phyloP scores from a whole-genome alignment of 495 filamentous ascomycete genomes.

The Penicillium verhagenii region DNA sequence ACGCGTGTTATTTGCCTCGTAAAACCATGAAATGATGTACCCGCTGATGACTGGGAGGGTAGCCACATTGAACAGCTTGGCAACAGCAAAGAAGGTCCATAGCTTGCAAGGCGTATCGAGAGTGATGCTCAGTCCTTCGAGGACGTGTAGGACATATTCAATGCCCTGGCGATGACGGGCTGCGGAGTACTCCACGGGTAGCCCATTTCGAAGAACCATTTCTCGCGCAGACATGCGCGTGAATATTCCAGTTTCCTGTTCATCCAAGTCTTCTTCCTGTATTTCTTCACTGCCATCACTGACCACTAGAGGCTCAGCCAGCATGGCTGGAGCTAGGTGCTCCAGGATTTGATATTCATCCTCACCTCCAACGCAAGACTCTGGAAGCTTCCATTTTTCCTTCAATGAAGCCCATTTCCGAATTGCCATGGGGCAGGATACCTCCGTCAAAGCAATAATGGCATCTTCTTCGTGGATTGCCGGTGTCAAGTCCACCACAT shows the following conservation, averaged over 20 bases:
- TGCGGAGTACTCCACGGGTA: conserved; percentile 56
- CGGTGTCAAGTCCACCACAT: conserved; percentile 62
- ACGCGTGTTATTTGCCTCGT: conserved; percentile 35
- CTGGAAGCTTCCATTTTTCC: conserved; percentile 48
- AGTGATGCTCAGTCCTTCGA: conserved; percentile 47
- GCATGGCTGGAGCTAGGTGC: background rate
- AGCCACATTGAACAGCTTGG: conserved; percentile 55
- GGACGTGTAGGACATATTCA: conserved; percentile 53
- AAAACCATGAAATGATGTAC: conserved; percentile 49
- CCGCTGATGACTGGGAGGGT: conserved; percentile 30
- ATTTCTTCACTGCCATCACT: background rate
- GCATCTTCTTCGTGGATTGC: conserved; percentile 58
- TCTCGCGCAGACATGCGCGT: background rate
- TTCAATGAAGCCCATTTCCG: conserved; percentile 40
- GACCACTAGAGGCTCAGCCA: background rate
- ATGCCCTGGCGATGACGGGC: conserved; percentile 61
- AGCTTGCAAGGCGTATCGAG: conserved; percentile 66
- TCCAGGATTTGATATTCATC: conserved; percentile 29
- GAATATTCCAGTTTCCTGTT: background rate
- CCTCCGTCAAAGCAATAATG: conserved; percentile 52
- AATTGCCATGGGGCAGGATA: conserved; percentile 56
- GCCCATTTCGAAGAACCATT: background rate
- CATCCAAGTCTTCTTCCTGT: background rate
- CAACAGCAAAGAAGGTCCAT: conserved; percentile 61
- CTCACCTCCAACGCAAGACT: conserved; percentile 30